Evolutionary conservation across 805 yeast species (phyloP).

Genomic region (Metschnikowia cerradonensis): DNA sequence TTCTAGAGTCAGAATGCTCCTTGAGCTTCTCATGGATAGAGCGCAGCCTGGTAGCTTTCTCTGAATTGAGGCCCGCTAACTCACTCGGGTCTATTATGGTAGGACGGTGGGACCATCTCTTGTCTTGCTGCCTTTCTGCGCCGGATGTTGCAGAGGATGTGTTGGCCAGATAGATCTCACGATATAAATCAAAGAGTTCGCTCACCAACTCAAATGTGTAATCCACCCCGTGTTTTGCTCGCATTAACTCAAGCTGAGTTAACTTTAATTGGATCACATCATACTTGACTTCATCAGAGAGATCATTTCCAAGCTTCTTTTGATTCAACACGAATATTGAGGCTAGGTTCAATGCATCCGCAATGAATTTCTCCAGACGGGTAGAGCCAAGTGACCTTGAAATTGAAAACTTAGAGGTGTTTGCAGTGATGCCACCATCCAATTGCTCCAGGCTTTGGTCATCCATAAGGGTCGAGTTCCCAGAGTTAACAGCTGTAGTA

Average conservation of each 20-base stretch:
- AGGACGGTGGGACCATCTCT: constrained; percentile 40
- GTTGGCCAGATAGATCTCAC: constrained; percentile 42
- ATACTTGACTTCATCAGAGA: constrained; percentile 34
- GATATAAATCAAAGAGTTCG: constrained; percentile 58
- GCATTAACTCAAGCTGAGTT: constrained; percentile 70
- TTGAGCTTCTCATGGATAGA: constrained; percentile 21
- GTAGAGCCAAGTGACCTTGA: constrained; percentile 25
- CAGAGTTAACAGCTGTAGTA: not conserved
- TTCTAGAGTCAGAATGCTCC: constrained; percentile 12
- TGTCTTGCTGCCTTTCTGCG: constrained; percentile 12
- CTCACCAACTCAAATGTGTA: constrained; percentile 61
- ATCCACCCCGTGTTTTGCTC: constrained; percentile 53
- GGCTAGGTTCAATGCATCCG: constrained; percentile 47
- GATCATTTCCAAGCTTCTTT: constrained; percentile 21
- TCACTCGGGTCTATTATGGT: constrained; percentile 34
- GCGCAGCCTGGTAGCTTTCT: not conserved
- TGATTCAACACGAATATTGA: constrained; percentile 27
- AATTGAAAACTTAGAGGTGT: not conserved
- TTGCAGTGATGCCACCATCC: not conserved
- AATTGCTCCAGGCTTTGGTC: not conserved
- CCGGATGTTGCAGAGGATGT: constrained; percentile 11
- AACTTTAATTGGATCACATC: constrained; percentile 65
- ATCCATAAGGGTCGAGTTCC: not conserved
- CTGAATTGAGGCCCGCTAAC: constrained; percentile 1
- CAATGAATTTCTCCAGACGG: constrained; percentile 50